Evolutionary conservation across 805 yeast genomes (phyloP), one percentile per base, ranked within the genome.

Genomic region (Torulaspora indica): DNA sequence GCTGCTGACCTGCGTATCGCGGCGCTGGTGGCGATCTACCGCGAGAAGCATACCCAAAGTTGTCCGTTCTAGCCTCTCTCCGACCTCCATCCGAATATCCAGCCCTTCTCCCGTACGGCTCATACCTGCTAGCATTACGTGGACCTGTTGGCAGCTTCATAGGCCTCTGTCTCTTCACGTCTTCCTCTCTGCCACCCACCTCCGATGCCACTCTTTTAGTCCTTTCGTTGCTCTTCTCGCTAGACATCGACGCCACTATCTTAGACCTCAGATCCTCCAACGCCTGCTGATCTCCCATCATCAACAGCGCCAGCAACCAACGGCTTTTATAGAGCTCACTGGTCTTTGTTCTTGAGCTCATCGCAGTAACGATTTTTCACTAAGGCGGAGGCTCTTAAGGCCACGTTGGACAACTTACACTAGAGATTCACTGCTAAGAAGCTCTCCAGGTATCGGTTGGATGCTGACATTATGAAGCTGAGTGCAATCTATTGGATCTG

Each of bases 241-340:
- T 35, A 4, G 52, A 51, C 56, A 60, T 54, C 5, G 64, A 60
- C 1, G 56, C 58, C 25, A 60, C 54, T 10, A 60, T 60, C 42
- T 56, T 58, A 13, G 58, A 45, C 30, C 64, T 52, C 31, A 57
- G 38, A 22, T 51, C 57, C 41, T 58, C 64, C 30, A 60, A 38
- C 3, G 57, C 46, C 29, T 44, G 46, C 10, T 41, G 43, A 31
- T 42, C 44, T 29, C 45, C 36, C 40, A 43, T 42, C 12, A 4
- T 38, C 14, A 18, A 3, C 10, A 25, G 4, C n/a, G 9, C 28
- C 4, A 25, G 9, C 28, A 12, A 25, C 7, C 7, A 5, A 31
- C 9, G 22, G 7, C 12, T 3, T 20, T 20, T 31, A 14, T 6
- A 31, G 20, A 8, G 20, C 3, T 17, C 7, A 31, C 10, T 31